phyloP scores from a whole-genome alignment of 495 filamentous ascomycete genomes.

The Penicillium fimorum region DNA sequence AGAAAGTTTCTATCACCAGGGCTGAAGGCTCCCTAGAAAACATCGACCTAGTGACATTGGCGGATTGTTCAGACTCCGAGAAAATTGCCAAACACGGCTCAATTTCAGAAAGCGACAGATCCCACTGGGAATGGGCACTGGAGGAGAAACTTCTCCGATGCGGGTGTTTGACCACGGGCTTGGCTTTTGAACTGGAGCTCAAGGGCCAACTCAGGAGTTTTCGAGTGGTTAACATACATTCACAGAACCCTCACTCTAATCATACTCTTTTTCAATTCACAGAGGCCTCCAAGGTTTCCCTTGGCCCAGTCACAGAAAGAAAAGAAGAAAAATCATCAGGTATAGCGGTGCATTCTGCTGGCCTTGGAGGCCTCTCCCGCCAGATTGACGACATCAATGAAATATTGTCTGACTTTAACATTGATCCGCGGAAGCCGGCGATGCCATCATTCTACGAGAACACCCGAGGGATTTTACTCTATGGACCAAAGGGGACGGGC shows the following conservation, averaged over 20 bases:
- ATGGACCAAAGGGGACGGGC: constrained; percentile 81
- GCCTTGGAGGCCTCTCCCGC: constrained; percentile 62
- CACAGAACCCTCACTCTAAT: constrained; percentile 18
- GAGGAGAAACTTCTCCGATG: constrained; percentile 55
- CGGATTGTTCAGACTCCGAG: constrained; percentile 49
- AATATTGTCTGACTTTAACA: constrained; percentile 58
- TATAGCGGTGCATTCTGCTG: constrained; percentile 30
- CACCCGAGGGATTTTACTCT: constrained; percentile 64
- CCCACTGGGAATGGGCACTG: constrained; percentile 64
- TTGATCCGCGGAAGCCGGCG: constrained; percentile 25
- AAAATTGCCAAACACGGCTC: constrained; percentile 30
- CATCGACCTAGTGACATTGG: constrained; percentile 46
- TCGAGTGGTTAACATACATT: constrained; percentile 37
- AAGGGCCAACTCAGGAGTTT: constrained; percentile 49
- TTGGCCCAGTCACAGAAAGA: constrained; percentile 27
- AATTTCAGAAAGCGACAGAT: constrained; percentile 44
- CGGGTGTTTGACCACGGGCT: constrained; percentile 40
- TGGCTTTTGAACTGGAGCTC: constrained; percentile 48
- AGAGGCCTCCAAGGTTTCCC: constrained; percentile 34
- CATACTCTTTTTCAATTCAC: constrained; percentile 41
- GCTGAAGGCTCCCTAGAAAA: constrained; percentile 37
- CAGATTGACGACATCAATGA: constrained; percentile 67
- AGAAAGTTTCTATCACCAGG: constrained; percentile 55
- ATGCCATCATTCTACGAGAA: constrained; percentile 46
- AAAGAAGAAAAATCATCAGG: constrained; percentile 15